Conservation (phyloP, 2,329 filamentous ascomycete genomes). For the Microcyclospora pomicola region DNA sequence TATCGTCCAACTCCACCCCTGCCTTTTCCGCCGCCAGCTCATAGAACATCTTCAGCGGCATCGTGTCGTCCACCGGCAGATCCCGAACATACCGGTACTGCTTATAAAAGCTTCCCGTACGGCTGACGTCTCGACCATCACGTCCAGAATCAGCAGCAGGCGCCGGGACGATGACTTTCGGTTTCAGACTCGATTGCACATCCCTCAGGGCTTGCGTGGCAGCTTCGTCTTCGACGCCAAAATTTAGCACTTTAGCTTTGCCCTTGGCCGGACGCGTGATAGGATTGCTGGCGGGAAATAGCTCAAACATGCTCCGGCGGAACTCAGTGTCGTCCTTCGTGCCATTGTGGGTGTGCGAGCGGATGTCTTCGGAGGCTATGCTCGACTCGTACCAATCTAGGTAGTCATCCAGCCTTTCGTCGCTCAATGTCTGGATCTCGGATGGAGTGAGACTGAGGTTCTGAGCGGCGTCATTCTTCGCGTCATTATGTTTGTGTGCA, state of each 20-base stretch:
- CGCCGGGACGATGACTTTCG: not conserved
- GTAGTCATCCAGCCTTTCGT: conserved; percentile 55
- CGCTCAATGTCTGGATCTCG: conserved; percentile 49
- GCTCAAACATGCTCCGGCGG: conserved; percentile 25
- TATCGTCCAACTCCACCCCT: conserved; percentile 36
- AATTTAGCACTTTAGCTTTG: too few relatives aligned
- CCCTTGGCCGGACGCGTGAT: too few relatives aligned
- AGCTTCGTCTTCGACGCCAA: not conserved
- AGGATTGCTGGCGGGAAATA: conserved; percentile 24
- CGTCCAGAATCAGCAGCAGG: not conserved
- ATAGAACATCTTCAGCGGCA: conserved; percentile 35
- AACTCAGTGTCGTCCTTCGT: conserved; percentile 31
- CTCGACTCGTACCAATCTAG: conserved; percentile 65
- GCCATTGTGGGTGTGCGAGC: conserved; percentile 19
- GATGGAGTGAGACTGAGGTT: conserved; percentile 43
- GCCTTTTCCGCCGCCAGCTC: conserved; percentile 36
- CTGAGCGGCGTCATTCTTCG: conserved; percentile 21
- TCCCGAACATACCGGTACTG: conserved; percentile 36
- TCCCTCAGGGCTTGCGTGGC: not conserved
- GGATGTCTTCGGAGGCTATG: conserved; percentile 39
- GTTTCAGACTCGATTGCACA: not conserved
- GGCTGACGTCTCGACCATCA: conserved; percentile 14
- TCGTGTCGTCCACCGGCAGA: conserved; percentile 15
- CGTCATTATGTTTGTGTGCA: conserved; percentile 14
- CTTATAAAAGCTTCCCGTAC: conserved; percentile 39